Conservation (phyloP, 306 rosid species). For the Rosa multiflora region DNA sequence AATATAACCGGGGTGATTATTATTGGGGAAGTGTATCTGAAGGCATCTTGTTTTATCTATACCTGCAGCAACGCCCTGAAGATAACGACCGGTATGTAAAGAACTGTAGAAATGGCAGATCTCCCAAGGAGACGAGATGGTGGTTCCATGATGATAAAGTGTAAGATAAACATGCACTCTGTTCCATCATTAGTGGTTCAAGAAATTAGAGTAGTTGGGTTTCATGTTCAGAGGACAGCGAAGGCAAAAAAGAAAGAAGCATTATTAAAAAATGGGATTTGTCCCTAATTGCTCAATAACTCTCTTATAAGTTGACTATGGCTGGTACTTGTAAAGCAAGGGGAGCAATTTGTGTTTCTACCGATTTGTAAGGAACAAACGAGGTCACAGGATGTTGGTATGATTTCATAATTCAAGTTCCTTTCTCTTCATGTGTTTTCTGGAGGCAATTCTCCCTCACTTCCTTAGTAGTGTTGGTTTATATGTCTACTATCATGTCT, state of each 20-base stretch:
- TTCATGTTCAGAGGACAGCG: conserved; percentile 48
- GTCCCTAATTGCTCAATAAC: conserved; percentile 52
- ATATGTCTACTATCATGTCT: not conserved
- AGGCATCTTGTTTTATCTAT: conserved; percentile 23
- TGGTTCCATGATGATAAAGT: conserved; percentile 99
- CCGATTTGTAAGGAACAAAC: conserved; percentile 26
- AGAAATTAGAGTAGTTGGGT: conserved; percentile 51
- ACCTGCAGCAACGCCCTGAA: conserved; percentile 98
- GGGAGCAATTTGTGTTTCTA: conserved; percentile 38
- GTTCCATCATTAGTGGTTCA: conserved; percentile 32
- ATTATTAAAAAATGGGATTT: conserved; percentile 38
- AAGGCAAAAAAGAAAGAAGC: conserved; percentile 39
- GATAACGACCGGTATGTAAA: conserved; percentile 98
- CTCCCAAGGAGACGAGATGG: conserved; percentile 99
- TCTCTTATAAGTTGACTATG: conserved; percentile 68
- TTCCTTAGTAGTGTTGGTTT: not conserved
- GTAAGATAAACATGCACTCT: conserved; percentile 31
- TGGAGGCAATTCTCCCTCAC: not conserved
- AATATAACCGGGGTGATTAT: not conserved
- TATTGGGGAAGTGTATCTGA: conserved; percentile 3
- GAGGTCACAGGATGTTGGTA: conserved; percentile 32
- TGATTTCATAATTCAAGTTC: conserved; percentile 27
- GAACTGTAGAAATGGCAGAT: conserved; percentile 97
- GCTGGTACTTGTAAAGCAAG: conserved; percentile 74
- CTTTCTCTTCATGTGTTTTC: conserved; percentile 8